Evolutionary conservation across 176 grass and related monocot species (phyloP), one percentile per base, ranked within the genome.

Genomic region (Olyra latifolia): DNA sequence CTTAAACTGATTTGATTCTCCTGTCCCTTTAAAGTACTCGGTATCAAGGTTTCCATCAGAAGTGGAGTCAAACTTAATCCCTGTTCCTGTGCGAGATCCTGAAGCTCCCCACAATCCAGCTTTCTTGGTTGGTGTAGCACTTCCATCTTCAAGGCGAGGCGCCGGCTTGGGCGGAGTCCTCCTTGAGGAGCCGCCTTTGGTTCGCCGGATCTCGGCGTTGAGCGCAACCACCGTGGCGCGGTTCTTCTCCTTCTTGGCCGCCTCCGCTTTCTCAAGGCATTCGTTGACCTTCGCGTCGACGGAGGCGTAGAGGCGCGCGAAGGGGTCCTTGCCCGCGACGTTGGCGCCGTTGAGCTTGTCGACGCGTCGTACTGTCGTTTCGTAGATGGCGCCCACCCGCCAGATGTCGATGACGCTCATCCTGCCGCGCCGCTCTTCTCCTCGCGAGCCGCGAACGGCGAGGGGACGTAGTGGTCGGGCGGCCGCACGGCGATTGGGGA

Each of bases 351-450:
- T 95, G 75, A 91, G 90, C 86, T 81, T 89, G 46, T 99, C 96
- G 60, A 86, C n/a, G n/a, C 88, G 58, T 99, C 92, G 88, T 99
- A 99, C 79, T 99, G 81, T 99, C 96, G 43, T 99, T 99, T 99
- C 82, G 85, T 85, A 91, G 77, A 91, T 91, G 8, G 81, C 61
- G 43, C 85, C 89, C 62, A 91, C 89, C 23, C 89, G 89, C n/a
- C 15, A 88, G 44, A 91, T 82, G 47, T 86, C 88, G 72, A 86
- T 86, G 4, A 86, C 83, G 40, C 83, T 90, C 53, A 56, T 56
- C 53, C 53, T 56, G 53, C 43, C 53, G 20, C 53, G 20, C 20
- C 8, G 20, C 53, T 4, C 20, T 55, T 23, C 53, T 55, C 20
- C 53, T 56, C 53, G 53, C 53, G n/a, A 23, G 10, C 9, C 3